Evolutionary conservation across 2,329 filamentous ascomycete genomes (phyloP).

Genomic region (Diaporthe sp.): DNA sequence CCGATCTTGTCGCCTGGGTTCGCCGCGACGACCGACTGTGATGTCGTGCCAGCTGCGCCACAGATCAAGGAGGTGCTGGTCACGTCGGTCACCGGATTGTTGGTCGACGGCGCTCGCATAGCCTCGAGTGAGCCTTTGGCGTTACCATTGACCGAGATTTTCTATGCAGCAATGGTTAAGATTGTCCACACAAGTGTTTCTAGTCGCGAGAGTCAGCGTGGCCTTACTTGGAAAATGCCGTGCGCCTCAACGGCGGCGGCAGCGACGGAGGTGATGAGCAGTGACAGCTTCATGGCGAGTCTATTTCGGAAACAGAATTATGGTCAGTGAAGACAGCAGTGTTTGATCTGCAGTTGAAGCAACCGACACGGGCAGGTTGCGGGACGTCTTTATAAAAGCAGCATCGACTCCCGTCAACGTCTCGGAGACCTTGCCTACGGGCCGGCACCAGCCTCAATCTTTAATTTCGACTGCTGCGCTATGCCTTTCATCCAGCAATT

Average conservation of each 20-base stretch:
- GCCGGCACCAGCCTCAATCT: constrained; percentile 14
- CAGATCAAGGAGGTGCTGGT: constrained; percentile 64
- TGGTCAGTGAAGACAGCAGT: not conserved
- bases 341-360: not conserved
- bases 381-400: constrained; percentile 1
- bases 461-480: constrained; percentile 23
- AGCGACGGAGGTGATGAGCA: constrained; percentile 50
- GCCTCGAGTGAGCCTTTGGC: constrained; percentile 59
- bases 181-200: no score
- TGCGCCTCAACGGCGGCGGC: constrained; percentile 56
- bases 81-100: constrained; percentile 67
- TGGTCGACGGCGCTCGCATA: constrained; percentile 63
- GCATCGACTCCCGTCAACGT: not conserved
- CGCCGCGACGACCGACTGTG: constrained; percentile 60
- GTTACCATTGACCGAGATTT: constrained; percentile 62
- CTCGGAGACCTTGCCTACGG: constrained; percentile 17
- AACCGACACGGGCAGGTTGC: not conserved
- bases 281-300: constrained; percentile 54
- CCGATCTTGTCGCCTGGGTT: constrained; percentile 65
- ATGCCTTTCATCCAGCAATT: not conserved
- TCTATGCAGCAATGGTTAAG: constrained; percentile 45
- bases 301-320: not conserved
- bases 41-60: constrained; percentile 59
- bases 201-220: no score
- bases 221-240: constrained; percentile 58